Percentiles rank a stretch among this genome's conserved stretches.
These are phyloP conservation scores for Exophiala alcalophila DNA, from an alignment of 2,329 filamentous ascomycete species.

Conservation along the genomic window DNA sequence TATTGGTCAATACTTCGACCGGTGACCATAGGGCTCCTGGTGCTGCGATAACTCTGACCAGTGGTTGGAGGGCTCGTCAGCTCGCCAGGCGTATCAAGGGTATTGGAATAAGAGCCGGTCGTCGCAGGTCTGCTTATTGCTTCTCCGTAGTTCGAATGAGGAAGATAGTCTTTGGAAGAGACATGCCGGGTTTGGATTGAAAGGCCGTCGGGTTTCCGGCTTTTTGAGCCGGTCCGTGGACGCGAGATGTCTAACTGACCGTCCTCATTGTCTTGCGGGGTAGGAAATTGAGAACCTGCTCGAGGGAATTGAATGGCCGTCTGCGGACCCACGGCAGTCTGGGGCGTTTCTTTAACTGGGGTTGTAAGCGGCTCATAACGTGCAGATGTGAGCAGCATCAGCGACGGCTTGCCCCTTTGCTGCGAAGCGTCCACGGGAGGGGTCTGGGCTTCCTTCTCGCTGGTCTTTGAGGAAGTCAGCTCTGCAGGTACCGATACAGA, in stretches of 20 bases:
- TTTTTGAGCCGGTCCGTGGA: constrained; percentile 61
- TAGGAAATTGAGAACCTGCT: constrained; percentile 8
- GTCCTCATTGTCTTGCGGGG: constrained; percentile 30
- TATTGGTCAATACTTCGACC: constrained; percentile 74
- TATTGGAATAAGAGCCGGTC: constrained; percentile 25
- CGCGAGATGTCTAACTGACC: constrained; percentile 58
- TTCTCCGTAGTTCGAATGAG: constrained; percentile 34
- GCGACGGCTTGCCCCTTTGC: constrained; percentile 36
- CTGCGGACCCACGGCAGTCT: constrained; percentile 63
- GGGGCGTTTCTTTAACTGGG: constrained; percentile 47
- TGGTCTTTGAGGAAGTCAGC: constrained; percentile 9
- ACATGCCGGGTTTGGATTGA: constrained; percentile 59
- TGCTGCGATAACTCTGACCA: constrained; percentile 45
- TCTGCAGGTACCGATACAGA: constrained; percentile 33
- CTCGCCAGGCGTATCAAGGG: constrained; percentile 33
- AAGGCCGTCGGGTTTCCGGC: constrained; percentile 74
- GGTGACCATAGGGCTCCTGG: constrained; percentile 57
- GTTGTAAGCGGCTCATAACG: constrained; percentile 45
- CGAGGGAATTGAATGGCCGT: constrained; percentile 57
- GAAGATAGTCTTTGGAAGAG: constrained; percentile 45
- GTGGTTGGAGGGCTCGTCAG: constrained; percentile 38
- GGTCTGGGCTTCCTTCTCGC: constrained; percentile 32
- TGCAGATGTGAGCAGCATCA: constrained; percentile 44
- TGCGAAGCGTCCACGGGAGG: constrained; percentile 37
- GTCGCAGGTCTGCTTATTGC: constrained; percentile 33